Evolutionary conservation across 495 filamentous ascomycete genomes (phyloP), one percentile per base, ranked within the genome.

Genomic region (Talaromyces wortmannii): DNA sequence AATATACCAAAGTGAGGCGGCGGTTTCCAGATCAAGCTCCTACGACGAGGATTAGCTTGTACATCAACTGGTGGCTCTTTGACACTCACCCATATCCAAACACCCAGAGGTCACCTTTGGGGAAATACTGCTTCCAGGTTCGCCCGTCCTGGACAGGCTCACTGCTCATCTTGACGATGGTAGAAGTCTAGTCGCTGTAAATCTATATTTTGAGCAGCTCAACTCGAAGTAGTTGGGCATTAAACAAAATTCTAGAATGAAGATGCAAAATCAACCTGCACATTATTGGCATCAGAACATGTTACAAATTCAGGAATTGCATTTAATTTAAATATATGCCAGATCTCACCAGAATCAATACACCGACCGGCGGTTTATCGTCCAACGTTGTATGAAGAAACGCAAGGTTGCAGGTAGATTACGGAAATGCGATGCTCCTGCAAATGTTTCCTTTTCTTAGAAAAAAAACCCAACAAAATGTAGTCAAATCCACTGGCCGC

Each of bases 1-100:
- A 15, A 70, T 76, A 53, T 84, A 97, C 94, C 92, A 67, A 85
- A 96, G 65, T 96, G 88, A 50, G 95, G 94, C 48, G 94, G 95
- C 23, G 94, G 92, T 67, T 98, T 98, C 92, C 92, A 98, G 55
- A 98, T 97, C 67, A 98, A 75, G 57, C 90, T 95, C 70, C 92
- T 97, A 59, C 50, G 13, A 36, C 50, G 12, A 47, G 30, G 36
- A 23, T 23, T 23, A 23, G 23, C 23, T 23, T 50, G 29, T 48
- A 17, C 32, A 46, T 6, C 8, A 3, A 13, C 18, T 43, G 2
- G 31, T 29, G 5, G 50, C 5, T 13, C 11, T 17, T 16, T 18
- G n/a, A 42, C 0, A 75, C 79, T 69, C 69, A 95, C 90, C 91
- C 91, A 64, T 96, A 96, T 33, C 91, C 91, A 72, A 92, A 95